phyloP scores from a whole-genome alignment of 108 stramenopile species.

The Chaetoceros tenuissimus region DNA sequence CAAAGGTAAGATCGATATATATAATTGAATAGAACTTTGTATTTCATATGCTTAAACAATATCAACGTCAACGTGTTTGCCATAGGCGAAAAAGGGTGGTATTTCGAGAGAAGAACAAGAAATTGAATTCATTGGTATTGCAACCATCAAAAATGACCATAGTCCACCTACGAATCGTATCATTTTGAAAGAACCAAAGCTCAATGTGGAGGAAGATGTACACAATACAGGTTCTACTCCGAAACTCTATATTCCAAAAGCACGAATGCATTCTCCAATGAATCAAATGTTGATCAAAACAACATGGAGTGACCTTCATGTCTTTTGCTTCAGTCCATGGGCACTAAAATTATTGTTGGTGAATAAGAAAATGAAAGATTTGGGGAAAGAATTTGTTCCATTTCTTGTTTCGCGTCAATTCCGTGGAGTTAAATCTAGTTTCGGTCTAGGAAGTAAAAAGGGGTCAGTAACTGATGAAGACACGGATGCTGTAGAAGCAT shows the following conservation, averaged over 20 bases:
- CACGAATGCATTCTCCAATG: constrained; percentile 32
- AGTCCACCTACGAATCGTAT: constrained; percentile 31
- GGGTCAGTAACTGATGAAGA: constrained; percentile 14
- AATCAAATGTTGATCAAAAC: constrained; percentile 18
- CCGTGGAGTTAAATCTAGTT: constrained; percentile 52
- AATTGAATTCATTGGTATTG: constrained; percentile 73
- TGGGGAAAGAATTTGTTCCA: constrained; percentile 62
- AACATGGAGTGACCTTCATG: constrained; percentile 64
- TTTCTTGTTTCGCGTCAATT: constrained; percentile 66
- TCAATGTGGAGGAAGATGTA: constrained; percentile 61
- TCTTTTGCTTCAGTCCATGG: constrained; percentile 78
- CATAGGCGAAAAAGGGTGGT: constrained; percentile 51
- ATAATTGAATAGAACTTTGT: background rate
- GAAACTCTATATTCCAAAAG: constrained; percentile 53
- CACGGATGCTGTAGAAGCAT: constrained; percentile 9
- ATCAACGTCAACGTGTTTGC: no score
- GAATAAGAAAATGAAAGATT: constrained; percentile 29
- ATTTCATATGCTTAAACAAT: no score
- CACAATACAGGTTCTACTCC: constrained; percentile 69
- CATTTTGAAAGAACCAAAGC: constrained; percentile 60
- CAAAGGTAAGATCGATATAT: constrained; percentile 43
- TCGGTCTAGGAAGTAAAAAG: constrained; percentile 34
- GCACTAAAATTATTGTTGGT: constrained; percentile 45
- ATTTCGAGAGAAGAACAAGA: constrained; percentile 72
- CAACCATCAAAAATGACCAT: constrained; percentile 9